Percentiles rank a stretch among this genome's conserved stretches.
Evolutionary conservation across 768 basidiomycete genomes (phyloP).

Genomic region (Collybia nuda): DNA sequence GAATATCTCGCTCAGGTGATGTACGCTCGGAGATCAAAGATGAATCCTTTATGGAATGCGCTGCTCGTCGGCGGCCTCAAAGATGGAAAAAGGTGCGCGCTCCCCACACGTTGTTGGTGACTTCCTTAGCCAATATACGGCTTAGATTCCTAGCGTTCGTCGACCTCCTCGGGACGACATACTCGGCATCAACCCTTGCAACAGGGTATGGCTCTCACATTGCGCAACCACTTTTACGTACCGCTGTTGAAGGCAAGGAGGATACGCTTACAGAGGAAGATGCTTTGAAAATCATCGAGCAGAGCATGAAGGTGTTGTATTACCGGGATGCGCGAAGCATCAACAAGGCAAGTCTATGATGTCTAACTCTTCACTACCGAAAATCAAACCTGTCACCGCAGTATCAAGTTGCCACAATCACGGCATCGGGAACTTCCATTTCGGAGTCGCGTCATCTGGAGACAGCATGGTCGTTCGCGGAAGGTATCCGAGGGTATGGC

Average conservation of each 20-base stretch:
- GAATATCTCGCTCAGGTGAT: conserved; percentile 89
- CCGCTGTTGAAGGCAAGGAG: conserved; percentile 84
- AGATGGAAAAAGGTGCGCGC: conserved; percentile 69
- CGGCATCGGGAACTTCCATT: conserved; percentile 70
- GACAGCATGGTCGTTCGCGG: conserved; percentile 91
- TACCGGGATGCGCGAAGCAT: conserved; percentile 95
- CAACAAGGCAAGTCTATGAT: conserved; percentile 73
- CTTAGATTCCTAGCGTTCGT: conserved; percentile 89
- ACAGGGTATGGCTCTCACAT: conserved; percentile 95
- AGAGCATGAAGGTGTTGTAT: conserved; percentile 90
- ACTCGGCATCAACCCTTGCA: conserved; percentile 88
- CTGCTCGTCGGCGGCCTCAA: conserved; percentile 91
- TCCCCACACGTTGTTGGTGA: background rate
- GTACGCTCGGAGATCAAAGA: conserved; percentile 85
- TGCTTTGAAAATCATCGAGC: conserved; percentile 75
- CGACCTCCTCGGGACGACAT: conserved; percentile 95
- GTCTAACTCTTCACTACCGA: background rate
- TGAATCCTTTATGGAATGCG: conserved; percentile 95
- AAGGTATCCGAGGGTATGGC: conserved; percentile 89
- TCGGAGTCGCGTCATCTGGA: conserved; percentile 74
- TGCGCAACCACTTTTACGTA: conserved; percentile 89
- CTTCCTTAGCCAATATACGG: background rate
- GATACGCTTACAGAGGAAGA: conserved; percentile 75
- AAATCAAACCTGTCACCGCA: conserved; percentile 25
- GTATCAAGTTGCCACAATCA: conserved; percentile 96